Evolutionary conservation across 129 eudicot genomes (phyloP), one percentile per base, ranked within the genome.

Genomic region (Lactuca sativa): DNA sequence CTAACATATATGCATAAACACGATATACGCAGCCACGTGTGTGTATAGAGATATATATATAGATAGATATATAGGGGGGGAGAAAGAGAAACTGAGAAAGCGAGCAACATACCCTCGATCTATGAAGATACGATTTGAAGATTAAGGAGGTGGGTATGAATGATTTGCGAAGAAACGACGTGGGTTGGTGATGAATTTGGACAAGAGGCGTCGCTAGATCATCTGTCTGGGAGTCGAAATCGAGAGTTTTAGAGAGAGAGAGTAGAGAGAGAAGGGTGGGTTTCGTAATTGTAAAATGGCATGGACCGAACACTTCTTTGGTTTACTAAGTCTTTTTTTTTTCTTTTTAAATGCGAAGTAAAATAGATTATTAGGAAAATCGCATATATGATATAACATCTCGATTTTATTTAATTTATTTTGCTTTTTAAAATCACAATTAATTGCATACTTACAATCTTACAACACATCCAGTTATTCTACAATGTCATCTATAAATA

Each of bases 161-260:
- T 56, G 74, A 74, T 70, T 80, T 34, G 78, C 18, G 77, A 52
- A 74, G 81, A 74, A 48, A 69, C 59, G 58, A 73, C 74, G 79
- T 80, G 77, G 77, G 77, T 66, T 78, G 78, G 80, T 56, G 74
- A 47, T 60, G 47, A 47, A 69, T 82, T 80, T 41, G 76, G 90
- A 59, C 55, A 71, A 66, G 62, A 44, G 73, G 72, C 59, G 61
- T 61, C 51, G 72, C 54, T 58, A 77, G 78, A 76, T 59, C 82
- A 64, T 74, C 74, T 74, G 72, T 62, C 65, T 74, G 82, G 82
- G 84, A 80, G 89, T 70, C 78, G 84, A 82, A 88, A 85, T 85
- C 84, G 85, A 84, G 87, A 70, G 76, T 44, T 70, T 62, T 62
- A 68, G 78, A 77, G 85, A 77, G 89, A 69, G 76, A 81, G 69